Conservation (phyloP, 306 rosid genomes). For the Cucurbita moschata region DNA sequence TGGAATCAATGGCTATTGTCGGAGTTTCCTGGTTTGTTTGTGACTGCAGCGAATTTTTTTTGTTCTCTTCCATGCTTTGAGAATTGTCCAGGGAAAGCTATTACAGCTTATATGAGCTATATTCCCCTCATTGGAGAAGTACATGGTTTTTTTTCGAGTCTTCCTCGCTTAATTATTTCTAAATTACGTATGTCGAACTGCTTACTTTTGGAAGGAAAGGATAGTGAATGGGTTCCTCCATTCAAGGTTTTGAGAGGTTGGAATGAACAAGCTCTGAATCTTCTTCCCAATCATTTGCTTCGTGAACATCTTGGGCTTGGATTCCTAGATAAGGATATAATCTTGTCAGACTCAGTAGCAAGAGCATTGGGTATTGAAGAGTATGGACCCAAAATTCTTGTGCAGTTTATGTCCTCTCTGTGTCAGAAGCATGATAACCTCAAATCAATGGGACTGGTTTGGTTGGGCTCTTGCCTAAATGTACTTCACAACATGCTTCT, state of each 20-base stretch:
- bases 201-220: conserved; percentile 61
- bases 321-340: conserved; percentile 50
- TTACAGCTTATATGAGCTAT: conserved; percentile 80
- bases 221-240: conserved; percentile 64
- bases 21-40: conserved; percentile 79
- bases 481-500: conserved; percentile 33
- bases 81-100: conserved; percentile 66
- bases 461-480: conserved; percentile 64
- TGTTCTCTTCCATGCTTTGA: conserved; percentile 66
- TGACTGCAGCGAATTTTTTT: conserved; percentile 56
- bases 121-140: conserved; percentile 89
- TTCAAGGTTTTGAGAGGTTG: conserved; percentile 85
- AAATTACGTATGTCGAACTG: conserved; percentile 61
- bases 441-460: conserved; percentile 43
- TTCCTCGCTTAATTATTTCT: conserved; percentile 66
- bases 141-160: conserved; percentile 83
- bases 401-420: conserved; percentile 41
- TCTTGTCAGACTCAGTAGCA: conserved; percentile 50
- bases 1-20: conserved; percentile 95
- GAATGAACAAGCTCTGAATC: conserved; percentile 50
- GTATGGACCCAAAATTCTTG: conserved; percentile 61
- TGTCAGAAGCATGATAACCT: conserved; percentile 30
- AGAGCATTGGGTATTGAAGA: conserved; percentile 72
- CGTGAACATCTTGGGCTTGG: conserved; percentile 69
- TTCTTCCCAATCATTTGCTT: conserved; percentile 58